Conservation (phyloP, 139 green algal species). For the Zygnema circumcarinatum region DNA sequence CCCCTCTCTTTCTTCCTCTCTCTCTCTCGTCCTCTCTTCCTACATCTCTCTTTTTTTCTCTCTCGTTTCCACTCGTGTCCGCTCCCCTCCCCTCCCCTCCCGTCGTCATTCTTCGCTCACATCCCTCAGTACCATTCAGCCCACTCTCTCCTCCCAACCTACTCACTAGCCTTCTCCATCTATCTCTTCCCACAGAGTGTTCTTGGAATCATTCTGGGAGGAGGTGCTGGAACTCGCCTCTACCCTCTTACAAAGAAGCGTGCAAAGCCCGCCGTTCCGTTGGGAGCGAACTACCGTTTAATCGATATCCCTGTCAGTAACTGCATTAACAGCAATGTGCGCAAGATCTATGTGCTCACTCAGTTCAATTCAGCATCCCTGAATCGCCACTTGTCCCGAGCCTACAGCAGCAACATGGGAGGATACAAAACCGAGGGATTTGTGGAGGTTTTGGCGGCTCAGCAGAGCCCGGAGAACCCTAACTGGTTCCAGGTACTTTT, state of each 20-base stretch:
- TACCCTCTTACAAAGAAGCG: slow-evolving; percentile 99
- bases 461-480: slow-evolving; percentile 88
- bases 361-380: slow-evolving; percentile 99
- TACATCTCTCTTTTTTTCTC: too few species aligned
- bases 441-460: slow-evolving; percentile 97
- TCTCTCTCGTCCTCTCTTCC: too few species aligned
- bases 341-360: slow-evolving; percentile 99
- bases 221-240: slow-evolving; percentile 92
- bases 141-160: too few species aligned
- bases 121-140: too few species aligned
- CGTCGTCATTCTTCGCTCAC: too few species aligned
- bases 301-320: slow-evolving; percentile 99
- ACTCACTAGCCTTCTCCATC: too few species aligned
- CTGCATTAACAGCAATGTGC: slow-evolving; percentile 98
- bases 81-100: too few species aligned
- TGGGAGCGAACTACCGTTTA: slow-evolving; percentile 98
- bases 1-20: too few species aligned
- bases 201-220: slow-evolving; percentile 96
- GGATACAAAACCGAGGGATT: slow-evolving; percentile 84
- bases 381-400: slow-evolving; percentile 95
- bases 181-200: slow-evolving; percentile 85
- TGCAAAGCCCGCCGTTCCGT: slow-evolving; percentile 98
- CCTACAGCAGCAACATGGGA: slow-evolving; percentile 94
- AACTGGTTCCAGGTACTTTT: slow-evolving; percentile 87
- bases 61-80: too few species aligned